phyloP scores from a whole-genome alignment of 768 basidiomycete species.

The Suillus tomentosus region DNA sequence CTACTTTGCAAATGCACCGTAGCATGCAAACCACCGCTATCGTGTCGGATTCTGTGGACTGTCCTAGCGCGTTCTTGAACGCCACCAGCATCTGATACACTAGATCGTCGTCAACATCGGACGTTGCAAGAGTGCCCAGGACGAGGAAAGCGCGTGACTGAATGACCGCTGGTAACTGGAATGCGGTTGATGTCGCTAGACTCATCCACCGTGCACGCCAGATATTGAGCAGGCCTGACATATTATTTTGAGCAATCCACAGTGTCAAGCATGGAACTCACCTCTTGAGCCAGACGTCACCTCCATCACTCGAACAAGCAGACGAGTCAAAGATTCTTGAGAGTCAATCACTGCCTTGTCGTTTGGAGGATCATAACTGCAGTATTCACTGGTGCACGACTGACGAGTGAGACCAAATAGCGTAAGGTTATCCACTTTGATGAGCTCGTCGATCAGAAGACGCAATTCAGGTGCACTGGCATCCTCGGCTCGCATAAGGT shows the following conservation, averaged over 20 bases:
- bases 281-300: constrained; percentile 69
- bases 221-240: constrained; percentile 71
- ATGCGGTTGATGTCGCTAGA: constrained; percentile 82
- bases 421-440: constrained; percentile 55
- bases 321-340: constrained; percentile 63
- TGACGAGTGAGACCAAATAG: constrained; percentile 74
- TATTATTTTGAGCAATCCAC: constrained; percentile 11
- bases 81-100: constrained; percentile 93
- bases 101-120: constrained; percentile 90
- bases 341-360: constrained; percentile 61
- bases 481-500: constrained; percentile 60
- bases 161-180: constrained; percentile 86
- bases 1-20: constrained; percentile 77
- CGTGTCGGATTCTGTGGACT: constrained; percentile 70
- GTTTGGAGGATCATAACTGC: constrained; percentile 51
- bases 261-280: constrained; percentile 34
- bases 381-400: constrained; percentile 70
- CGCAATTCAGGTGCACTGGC: constrained; percentile 59
- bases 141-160: constrained; percentile 87
- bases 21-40: constrained; percentile 84
- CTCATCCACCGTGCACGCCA: constrained; percentile 97
- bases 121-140: constrained; percentile 76
- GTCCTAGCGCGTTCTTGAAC: constrained; percentile 68
- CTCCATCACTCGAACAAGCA: constrained; percentile 66
- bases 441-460: constrained; percentile 61